Evolutionary conservation across 768 basidiomycete species (phyloP), one percentile per base, ranked within the genome.

Genomic region (Royoungia palumana): DNA sequence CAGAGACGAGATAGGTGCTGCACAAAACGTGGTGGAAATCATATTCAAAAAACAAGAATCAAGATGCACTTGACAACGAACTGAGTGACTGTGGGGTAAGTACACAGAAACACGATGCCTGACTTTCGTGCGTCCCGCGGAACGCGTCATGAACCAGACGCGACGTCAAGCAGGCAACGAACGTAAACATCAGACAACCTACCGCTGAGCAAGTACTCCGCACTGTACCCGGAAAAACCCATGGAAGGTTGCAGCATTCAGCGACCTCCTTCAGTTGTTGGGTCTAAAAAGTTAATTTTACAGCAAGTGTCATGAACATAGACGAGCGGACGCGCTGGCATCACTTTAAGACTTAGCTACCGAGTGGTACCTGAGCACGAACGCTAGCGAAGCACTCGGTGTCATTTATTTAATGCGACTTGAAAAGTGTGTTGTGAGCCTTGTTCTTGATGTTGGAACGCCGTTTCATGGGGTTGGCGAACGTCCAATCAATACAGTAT

Each of bases 331-430:
- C 30, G 30, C 22, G 19, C 7, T 1, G 35, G 34, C 16, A 44
- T 32, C 35, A n/a, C 30, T 19, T 24, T n/a, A 32, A 21, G 49
- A n/a, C n/a, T 40, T 14, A 51, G 84, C 60, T 64, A 90, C 89
- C 89, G 91, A n/a, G n/a, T n/a, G n/a, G n/a, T 46, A 89, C 85
- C 17, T n/a, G n/a, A n/a, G 85, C 87, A 65, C 89, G 87, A 41
- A 83, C 73, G 1, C 85, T 87, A 12, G 89, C 85, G 53, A 94
- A 81, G 25, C n/a, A 80, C 81, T 46, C 80, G n/a, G n/a, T n/a
- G n/a, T 71, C 89, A 92, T 91, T 14, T 82, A 82, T n/a, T n/a
- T n/a, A n/a, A n/a, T n/a, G n/a, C n/a, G n/a, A n/a, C n/a, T n/a
- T n/a, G n/a, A n/a, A n/a, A n/a, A n/a, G n/a, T n/a, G n/a, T n/a